phyloP scores from a whole-genome alignment of 352 stramenopile species.

The Plasmopara viticola region DNA sequence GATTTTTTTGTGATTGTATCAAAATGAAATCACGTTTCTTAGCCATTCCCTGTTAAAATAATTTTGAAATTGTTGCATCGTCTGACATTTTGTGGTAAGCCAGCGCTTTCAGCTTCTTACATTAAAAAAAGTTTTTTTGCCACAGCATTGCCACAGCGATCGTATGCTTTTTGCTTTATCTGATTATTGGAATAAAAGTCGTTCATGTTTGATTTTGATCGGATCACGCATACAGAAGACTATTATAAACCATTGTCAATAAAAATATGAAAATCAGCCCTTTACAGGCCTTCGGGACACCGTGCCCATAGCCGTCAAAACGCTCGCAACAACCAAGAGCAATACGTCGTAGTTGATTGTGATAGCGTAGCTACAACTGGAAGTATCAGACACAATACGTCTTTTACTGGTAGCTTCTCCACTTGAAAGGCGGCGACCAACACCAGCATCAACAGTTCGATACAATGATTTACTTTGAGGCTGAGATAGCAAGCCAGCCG shows the following conservation, averaged over 20 bases:
- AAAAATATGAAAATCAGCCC: background rate
- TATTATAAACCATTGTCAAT: too few relatives aligned
- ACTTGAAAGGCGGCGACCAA: constrained; percentile 6
- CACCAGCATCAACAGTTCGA: constrained; percentile 9
- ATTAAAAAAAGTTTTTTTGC: background rate
- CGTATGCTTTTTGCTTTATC: background rate
- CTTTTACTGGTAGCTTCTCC: background rate
- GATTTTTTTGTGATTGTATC: background rate
- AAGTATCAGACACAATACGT: constrained; percentile 8
- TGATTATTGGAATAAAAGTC: background rate
- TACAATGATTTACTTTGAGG: constrained; percentile 1
- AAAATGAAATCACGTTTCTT: background rate
- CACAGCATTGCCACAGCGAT: constrained; percentile 2
- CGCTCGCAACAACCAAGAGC: constrained; percentile 3
- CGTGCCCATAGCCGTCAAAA: constrained; percentile 7
- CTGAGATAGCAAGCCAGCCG: background rate
- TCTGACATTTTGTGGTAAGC: background rate
- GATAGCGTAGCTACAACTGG: constrained; percentile 1
- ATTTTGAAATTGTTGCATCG: background rate
- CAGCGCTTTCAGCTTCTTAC: background rate
- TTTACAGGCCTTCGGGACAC: background rate
- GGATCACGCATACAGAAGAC: background rate
- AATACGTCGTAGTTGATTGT: constrained; percentile 11
- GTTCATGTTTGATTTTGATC: background rate
- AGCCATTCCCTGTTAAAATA: too few relatives aligned